Evolutionary conservation across 2,329 filamentous ascomycete species (phyloP).

Genomic region (Neoascochyta sp.): DNA sequence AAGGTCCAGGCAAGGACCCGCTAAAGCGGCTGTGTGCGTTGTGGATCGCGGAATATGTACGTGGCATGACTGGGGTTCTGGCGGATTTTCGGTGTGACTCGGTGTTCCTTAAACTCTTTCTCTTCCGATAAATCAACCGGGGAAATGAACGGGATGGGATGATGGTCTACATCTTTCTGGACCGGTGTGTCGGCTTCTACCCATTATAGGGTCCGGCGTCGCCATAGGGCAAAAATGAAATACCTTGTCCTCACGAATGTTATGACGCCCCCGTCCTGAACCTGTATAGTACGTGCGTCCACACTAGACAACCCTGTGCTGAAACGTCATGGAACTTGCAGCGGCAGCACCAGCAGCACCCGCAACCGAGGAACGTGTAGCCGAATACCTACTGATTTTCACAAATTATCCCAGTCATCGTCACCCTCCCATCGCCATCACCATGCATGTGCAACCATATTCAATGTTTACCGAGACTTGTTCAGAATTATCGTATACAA

Average conservation of each 20-base stretch:
- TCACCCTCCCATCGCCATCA: no score
- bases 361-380: no score
- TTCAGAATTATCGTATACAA: no score
- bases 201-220: conserved; percentile 26
- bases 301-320: no score
- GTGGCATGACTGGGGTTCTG: conserved; percentile 27
- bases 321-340: no score
- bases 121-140: conserved; percentile 23
- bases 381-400: no score
- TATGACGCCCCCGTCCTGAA: conserved; percentile 36
- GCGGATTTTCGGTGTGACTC: conserved; percentile 28
- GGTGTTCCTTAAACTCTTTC: conserved; percentile 28
- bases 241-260: conserved; percentile 33
- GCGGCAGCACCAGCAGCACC: no score
- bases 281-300: background rate
- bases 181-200: conserved; percentile 22
- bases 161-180: conserved; percentile 26
- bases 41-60: conserved; percentile 11
- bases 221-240: conserved; percentile 37
- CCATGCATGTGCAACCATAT: no score
- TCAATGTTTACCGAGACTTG: no score
- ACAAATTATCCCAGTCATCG: no score
- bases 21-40: conserved; percentile 51
- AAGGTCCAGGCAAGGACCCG: conserved; percentile 86
- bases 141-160: conserved; percentile 32